Evolutionary conservation across 345 rosid genomes (phyloP).

Genomic region (Bruguiera gymnorhiza): DNA sequence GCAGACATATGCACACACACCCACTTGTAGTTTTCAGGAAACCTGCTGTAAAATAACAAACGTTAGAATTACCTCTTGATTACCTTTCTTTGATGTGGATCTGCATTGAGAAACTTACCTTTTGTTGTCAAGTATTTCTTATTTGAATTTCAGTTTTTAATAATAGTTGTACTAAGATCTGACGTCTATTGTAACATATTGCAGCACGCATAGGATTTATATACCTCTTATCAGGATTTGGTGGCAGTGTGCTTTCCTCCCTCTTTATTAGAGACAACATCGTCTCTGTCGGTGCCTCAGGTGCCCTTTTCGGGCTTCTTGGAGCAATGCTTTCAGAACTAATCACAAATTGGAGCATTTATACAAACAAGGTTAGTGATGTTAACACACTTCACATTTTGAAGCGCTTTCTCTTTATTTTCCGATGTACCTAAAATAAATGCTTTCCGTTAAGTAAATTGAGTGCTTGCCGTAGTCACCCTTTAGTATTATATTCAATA

Average conservation of each 20-base stretch:
- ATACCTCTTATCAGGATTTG: constrained; percentile 26
- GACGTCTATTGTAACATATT: background rate
- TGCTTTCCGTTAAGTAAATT: no score
- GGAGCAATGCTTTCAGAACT: constrained; percentile 35
- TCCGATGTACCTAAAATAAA: no score
- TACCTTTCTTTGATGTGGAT: background rate
- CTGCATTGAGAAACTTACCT: no score
- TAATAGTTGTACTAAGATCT: background rate
- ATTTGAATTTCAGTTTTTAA: background rate
- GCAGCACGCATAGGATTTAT: constrained; percentile 27
- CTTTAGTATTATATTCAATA: background rate
- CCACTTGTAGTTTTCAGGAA: no score
- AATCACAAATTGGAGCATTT: constrained; percentile 28
- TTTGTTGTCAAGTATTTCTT: background rate
- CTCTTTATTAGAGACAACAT: constrained; percentile 22
- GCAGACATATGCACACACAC: no score
- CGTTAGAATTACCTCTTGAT: no score
- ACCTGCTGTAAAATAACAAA: no score
- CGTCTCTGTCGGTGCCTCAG: constrained; percentile 31
- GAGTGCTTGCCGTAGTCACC: background rate
- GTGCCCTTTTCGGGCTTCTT: constrained; percentile 29
- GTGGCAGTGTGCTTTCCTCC: constrained; percentile 22
- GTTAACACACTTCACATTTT: background rate
- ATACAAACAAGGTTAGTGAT: constrained; percentile 21
- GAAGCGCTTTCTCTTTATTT: no score